Conservation (phyloP, 495 filamentous ascomycete genomes). For the Penicillium samsonianum region DNA sequence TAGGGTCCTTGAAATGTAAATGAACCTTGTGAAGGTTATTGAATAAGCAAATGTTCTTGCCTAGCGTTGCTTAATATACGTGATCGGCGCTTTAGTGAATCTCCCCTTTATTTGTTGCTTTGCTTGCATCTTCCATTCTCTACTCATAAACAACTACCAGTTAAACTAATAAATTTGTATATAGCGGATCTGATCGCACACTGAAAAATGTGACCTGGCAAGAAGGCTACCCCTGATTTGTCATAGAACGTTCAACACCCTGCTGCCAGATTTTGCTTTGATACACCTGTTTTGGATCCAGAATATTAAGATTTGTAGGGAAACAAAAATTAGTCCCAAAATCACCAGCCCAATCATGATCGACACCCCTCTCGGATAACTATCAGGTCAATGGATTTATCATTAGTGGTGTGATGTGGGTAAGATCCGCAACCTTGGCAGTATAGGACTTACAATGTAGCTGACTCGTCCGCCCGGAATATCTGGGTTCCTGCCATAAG, state of each 20-base stretch:
- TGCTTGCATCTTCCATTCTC: no score
- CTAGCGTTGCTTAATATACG: no score
- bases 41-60: no score
- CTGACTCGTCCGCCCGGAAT: constrained; percentile 29
- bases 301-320: not conserved
- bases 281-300: not conserved
- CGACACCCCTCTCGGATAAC: constrained; percentile 27
- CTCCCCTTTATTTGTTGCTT: no score
- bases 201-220: no score
- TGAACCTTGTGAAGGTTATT: no score
- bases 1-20: not conserved
- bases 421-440: no score
- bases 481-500: constrained; percentile 37
- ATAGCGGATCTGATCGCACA: no score
- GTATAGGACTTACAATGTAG: constrained; percentile 8
- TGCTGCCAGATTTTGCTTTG: not conserved
- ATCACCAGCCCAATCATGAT: constrained; percentile 29
- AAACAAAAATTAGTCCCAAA: constrained; percentile 17
- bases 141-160: no score
- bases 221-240: no score
- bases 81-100: no score
- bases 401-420: not conserved
- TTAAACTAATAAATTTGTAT: no score
- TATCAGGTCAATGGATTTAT: not conserved
- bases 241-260: not conserved